These are phyloP conservation scores for Vaccinium corymbosum DNA, from an alignment of 148 eudicot genomes.

Conservation along the genomic window DNA sequence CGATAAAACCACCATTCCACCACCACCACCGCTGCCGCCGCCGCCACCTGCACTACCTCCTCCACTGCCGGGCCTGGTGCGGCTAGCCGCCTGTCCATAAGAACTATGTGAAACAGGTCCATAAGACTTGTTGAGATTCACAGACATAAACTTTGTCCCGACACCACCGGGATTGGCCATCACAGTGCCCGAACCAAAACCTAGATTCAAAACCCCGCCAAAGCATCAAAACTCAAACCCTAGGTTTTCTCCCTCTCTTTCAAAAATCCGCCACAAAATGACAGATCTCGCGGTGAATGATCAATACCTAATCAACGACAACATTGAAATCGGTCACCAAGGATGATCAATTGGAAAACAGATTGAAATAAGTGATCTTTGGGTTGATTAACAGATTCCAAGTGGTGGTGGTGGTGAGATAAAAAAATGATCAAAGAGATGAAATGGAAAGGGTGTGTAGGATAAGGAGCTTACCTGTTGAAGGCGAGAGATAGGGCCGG, in stretches of 20 bases:
- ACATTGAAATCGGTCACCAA: neutral
- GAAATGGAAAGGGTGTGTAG: neutral
- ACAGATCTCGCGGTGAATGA: constrained; percentile 21
- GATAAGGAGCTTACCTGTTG: constrained; percentile 25
- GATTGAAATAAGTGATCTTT: neutral
- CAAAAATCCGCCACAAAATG: constrained; percentile 11
- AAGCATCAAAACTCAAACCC: constrained; percentile 49
- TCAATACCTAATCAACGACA: constrained; percentile 22
- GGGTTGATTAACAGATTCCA: neutral
- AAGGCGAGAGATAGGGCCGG: constrained; percentile 22
- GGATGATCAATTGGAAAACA: neutral
- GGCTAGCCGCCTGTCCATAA: constrained; percentile 44
- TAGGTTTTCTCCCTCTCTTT: neutral
- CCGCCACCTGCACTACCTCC: constrained; percentile 14
- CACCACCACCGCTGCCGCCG: constrained; percentile 27
- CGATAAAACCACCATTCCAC: constrained; percentile 87
- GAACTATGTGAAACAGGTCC: constrained; percentile 50
- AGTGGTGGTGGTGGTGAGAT: neutral
- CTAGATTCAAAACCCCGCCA: constrained; percentile 37
- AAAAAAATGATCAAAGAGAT: neutral
- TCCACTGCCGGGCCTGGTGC: constrained; percentile 36
- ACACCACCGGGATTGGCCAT: constrained; percentile 83
- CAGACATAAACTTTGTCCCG: constrained; percentile 67
- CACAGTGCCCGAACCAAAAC: constrained; percentile 31
- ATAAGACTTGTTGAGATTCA: constrained; percentile 89